These are phyloP conservation scores for Bryum argenteum DNA, from an alignment of 225 moss, liverwort and hornwort genomes.

Conservation along the genomic window DNA sequence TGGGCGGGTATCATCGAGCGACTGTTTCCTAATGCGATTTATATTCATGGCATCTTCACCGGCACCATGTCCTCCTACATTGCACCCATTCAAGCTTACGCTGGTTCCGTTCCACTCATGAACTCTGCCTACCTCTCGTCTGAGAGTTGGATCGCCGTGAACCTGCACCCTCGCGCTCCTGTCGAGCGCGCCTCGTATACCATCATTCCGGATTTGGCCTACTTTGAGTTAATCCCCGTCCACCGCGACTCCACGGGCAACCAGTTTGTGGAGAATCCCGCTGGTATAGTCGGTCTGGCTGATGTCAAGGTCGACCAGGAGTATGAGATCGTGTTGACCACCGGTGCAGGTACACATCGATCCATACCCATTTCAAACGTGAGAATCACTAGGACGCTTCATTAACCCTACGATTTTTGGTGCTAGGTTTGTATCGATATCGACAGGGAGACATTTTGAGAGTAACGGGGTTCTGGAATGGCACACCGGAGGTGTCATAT, in stretches of 20 bases:
- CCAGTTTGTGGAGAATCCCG: slow-evolving; percentile 16
- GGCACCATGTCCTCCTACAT: slow-evolving; percentile 63
- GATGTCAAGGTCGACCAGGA: slow-evolving; percentile 61
- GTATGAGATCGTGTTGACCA: slow-evolving; percentile 75
- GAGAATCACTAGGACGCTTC: too few relatives aligned
- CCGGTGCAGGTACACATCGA: slow-evolving; percentile 42
- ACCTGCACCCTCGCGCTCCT: slow-evolving; percentile 44
- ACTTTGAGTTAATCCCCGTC: slow-evolving; percentile 52
- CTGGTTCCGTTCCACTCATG: slow-evolving; percentile 27
- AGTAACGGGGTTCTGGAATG: slow-evolving; percentile 65
- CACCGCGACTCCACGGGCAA: slow-evolving; percentile 6
- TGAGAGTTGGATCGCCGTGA: slow-evolving; percentile 64
- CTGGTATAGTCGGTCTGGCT: slow-evolving; percentile 46
- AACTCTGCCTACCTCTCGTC: slow-evolving; percentile 56
- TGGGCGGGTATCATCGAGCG: slow-evolving; percentile 61
- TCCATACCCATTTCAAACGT: not conserved
- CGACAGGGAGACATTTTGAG: slow-evolving; percentile 64
- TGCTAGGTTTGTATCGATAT: slow-evolving; percentile 66
- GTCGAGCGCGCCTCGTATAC: slow-evolving; percentile 47
- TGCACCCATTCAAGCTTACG: slow-evolving; percentile 39
- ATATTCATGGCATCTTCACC: slow-evolving; percentile 40
- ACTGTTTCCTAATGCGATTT: slow-evolving; percentile 61
- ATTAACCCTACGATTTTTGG: too few relatives aligned
- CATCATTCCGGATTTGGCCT: slow-evolving; percentile 54
- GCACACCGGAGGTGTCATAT: slow-evolving; percentile 54